These are phyloP conservation scores for Phytopythium ostracodes DNA, from an alignment of 352 stramenopile genomes.

Conservation along the genomic window DNA sequence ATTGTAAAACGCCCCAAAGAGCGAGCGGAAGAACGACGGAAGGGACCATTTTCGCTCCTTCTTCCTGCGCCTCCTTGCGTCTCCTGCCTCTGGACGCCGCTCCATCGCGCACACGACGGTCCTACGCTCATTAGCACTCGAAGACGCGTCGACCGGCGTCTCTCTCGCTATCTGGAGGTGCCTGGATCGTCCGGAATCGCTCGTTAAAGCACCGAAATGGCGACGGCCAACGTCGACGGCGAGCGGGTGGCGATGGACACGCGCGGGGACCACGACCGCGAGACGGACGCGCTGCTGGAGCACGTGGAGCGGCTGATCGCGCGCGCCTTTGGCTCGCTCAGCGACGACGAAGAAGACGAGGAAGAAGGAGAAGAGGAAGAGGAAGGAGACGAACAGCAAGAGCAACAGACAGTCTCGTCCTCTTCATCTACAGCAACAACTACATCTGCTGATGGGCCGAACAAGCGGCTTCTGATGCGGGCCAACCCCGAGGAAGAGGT, in stretches of 20 bases:
- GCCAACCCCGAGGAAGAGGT: conserved; percentile 8
- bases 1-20: no score
- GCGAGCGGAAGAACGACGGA: background rate
- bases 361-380: background rate
- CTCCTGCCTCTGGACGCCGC: background rate
- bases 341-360: background rate
- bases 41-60: background rate
- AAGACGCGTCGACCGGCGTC: background rate
- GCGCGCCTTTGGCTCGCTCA: conserved; percentile 9
- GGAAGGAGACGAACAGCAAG: background rate
- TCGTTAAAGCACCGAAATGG: background rate
- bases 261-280: conserved; percentile 3
- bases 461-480: background rate
- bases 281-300: conserved; percentile 17
- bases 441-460: background rate
- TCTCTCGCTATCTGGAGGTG: background rate
- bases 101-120: background rate
- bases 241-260: conserved; percentile 9
- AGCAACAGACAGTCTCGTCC: conserved; percentile 2
- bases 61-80: background rate
- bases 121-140: background rate
- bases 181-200: background rate
- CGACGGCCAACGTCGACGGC: conserved; percentile 8
- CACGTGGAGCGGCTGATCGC: conserved; percentile 28
- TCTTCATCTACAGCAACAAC: conserved; percentile 14